Conservation (phyloP, 108 stramenopile genomes). For the Epithemia pelagica region DNA sequence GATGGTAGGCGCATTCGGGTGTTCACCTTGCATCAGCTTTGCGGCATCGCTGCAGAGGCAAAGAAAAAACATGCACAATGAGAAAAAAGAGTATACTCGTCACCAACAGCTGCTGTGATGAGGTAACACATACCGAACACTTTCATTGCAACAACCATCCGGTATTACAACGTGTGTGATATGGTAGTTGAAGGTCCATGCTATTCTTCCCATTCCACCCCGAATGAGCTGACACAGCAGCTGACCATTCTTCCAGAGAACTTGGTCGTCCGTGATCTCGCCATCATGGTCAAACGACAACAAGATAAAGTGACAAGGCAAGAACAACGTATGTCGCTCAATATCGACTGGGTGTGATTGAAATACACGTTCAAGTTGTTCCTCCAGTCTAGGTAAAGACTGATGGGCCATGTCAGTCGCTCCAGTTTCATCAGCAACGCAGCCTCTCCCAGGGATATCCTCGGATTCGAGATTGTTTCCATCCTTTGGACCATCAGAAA, state of each 20-base stretch:
- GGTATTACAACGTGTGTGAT: constrained; percentile 53
- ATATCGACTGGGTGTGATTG: no score
- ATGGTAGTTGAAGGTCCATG: constrained; percentile 57
- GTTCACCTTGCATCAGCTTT: constrained; percentile 30
- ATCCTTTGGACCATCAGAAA: no score
- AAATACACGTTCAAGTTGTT: no score
- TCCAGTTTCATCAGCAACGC: no score
- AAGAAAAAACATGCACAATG: background rate
- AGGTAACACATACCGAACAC: background rate
- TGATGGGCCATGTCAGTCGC: no score
- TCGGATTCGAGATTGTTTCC: no score
- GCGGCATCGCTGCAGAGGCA: constrained; percentile 34
- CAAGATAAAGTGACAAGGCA: constrained; percentile 17
- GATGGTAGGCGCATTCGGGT: constrained; percentile 46
- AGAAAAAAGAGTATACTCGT: constrained; percentile 5
- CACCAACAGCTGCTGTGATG: constrained; percentile 14
- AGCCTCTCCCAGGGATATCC: no score
- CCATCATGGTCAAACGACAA: constrained; percentile 23
- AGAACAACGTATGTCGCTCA: constrained; percentile 7
- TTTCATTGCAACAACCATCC: constrained; percentile 24
- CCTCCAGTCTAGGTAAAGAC: no score
- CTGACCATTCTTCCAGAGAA: background rate
- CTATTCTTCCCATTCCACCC: constrained; percentile 52
- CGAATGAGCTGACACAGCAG: constrained; percentile 45
- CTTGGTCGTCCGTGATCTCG: background rate